Conservation (phyloP, 176 grass and related monocot species). For the Neostapfia colusana region DNA sequence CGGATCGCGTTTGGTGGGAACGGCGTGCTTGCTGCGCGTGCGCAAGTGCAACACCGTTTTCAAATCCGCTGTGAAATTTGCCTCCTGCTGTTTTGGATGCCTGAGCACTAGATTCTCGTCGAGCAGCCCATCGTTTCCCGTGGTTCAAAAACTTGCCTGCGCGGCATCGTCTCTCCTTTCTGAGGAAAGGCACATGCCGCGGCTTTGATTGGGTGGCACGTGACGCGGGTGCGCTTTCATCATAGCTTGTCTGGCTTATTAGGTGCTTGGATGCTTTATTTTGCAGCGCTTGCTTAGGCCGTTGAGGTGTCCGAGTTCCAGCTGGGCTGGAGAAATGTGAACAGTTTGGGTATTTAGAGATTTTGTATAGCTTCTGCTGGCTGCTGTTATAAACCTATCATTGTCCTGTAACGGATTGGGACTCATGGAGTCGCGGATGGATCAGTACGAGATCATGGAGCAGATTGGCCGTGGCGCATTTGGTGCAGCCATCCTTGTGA, state of each 20-base stretch:
- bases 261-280: conserved; percentile 30
- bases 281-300: conserved; percentile 28
- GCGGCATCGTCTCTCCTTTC: conserved; percentile 26
- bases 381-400: conserved; percentile 16
- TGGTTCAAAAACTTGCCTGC: conserved; percentile 24
- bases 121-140: conserved; percentile 30
- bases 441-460: conserved; percentile 98
- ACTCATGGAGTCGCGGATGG: conserved; percentile 92
- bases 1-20: conserved; percentile 31
- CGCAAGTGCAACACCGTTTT: not conserved
- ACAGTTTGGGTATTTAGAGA: not conserved
- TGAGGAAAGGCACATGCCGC: conserved; percentile 17
- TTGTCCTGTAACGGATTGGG: conserved; percentile 12
- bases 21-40: not conserved
- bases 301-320: conserved; percentile 26
- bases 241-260: conserved; percentile 46
- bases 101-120: conserved; percentile 20
- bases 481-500: conserved; percentile 92
- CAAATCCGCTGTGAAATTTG: conserved; percentile 12
- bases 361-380: not conserved
- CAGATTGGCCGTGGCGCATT: conserved; percentile 95
- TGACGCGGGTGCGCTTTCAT: conserved; percentile 37
- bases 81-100: conserved; percentile 28
- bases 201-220: conserved; percentile 41
- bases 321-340: conserved; percentile 33